phyloP scores from a whole-genome alignment of 176 grass and related monocot genomes.

The Ensete glaucum region DNA sequence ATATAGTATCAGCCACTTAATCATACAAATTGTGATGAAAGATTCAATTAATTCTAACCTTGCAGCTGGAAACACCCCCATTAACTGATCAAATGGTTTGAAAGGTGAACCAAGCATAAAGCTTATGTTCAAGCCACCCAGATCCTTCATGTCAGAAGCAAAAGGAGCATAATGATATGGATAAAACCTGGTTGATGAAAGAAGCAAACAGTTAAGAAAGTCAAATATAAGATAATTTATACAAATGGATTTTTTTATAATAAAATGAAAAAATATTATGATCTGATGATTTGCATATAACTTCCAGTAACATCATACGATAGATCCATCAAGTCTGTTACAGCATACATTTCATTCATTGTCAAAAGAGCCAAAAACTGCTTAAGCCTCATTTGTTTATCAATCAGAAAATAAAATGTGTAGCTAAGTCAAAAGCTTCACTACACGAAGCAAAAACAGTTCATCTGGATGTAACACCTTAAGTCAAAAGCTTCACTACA shows the following conservation, averaged over 20 bases:
- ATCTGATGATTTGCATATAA: too few species aligned
- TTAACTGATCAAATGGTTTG: constrained; percentile 97
- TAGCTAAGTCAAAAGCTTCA: too few species aligned
- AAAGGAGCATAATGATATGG: constrained; percentile 99
- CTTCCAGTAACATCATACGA: too few species aligned
- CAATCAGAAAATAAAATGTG: too few species aligned
- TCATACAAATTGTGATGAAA: background rate
- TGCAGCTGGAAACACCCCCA: constrained; percentile 98
- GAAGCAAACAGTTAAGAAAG: constrained; percentile 5
- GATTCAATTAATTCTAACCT: constrained; percentile 38
- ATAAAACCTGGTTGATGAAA: constrained; percentile 65
- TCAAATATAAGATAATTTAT: constrained; percentile 2
- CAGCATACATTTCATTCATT: too few species aligned
- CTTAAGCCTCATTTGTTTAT: too few species aligned
- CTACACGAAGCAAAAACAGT: too few species aligned
- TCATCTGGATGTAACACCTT: too few species aligned
- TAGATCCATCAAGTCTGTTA: too few species aligned
- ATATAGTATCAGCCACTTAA: background rate
- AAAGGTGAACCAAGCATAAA: constrained; percentile 76
- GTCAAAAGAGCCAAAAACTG: too few species aligned
- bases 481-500: too few species aligned
- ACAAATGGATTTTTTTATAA: background rate
- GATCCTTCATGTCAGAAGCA: constrained; percentile 80
- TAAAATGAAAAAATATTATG: too few species aligned
- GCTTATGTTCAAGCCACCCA: constrained; percentile 54